phyloP scores from a whole-genome alignment of 805 yeast genomes.

The Candida ipomoeae region DNA sequence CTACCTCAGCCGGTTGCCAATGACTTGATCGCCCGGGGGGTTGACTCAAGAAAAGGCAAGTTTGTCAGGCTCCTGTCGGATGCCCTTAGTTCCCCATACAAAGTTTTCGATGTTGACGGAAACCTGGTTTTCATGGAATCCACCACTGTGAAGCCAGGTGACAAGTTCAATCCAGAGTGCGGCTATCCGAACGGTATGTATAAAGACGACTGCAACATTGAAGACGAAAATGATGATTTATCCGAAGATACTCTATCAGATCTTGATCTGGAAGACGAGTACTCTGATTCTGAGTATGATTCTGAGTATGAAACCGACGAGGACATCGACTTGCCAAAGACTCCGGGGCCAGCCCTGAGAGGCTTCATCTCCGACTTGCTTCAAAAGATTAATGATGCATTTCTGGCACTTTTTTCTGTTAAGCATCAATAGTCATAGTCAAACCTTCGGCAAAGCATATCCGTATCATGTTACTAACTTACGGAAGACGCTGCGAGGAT shows the following conservation, averaged over 20 bases:
- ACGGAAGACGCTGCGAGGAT: constrained; percentile 9
- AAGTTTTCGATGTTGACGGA: constrained; percentile 45
- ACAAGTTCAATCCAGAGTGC: constrained; percentile 18
- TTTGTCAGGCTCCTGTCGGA: constrained; percentile 42
- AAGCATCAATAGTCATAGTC: background rate
- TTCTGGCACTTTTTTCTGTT: background rate
- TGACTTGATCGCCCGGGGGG: constrained; percentile 48
- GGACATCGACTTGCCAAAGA: background rate
- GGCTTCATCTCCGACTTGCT: background rate
- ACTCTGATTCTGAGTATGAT: background rate
- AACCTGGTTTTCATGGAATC: constrained; percentile 22
- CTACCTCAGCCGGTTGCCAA: constrained; percentile 44
- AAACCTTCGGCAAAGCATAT: background rate
- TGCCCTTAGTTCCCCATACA: constrained; percentile 41
- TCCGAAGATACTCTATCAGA: background rate
- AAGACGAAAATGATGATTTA: background rate
- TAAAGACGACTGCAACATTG: constrained; percentile 27
- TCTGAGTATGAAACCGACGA: background rate
- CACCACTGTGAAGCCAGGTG: constrained; percentile 20
- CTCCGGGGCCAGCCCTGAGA: background rate
- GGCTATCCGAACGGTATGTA: constrained; percentile 38
- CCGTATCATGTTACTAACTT: constrained; percentile 7
- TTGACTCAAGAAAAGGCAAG: constrained; percentile 43
- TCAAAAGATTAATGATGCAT: background rate
- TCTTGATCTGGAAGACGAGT: background rate